Percentiles rank a stretch among this genome's conserved stretches.
Evolutionary conservation across 331 rosid species (phyloP).

Genomic region (Ulmus americana): DNA sequence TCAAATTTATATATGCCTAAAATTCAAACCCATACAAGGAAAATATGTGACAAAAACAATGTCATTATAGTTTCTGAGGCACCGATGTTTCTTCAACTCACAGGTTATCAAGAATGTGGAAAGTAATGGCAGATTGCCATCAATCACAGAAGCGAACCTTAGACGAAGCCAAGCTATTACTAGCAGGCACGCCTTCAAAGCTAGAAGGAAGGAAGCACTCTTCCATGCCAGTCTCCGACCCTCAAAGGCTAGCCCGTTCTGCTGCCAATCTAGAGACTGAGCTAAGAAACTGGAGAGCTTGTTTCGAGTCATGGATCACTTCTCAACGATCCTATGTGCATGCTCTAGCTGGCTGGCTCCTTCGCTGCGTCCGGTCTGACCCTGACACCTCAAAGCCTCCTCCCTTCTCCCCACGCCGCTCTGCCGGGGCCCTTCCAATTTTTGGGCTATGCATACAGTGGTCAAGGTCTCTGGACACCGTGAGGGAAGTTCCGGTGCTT

Average conservation of each 20-base stretch:
- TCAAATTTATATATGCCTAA: too few species aligned
- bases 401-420: conserved; percentile 48
- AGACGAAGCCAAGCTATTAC: conserved; percentile 70
- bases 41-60: too few species aligned
- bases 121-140: conserved; percentile 79
- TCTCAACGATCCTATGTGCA: conserved; percentile 69
- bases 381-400: conserved; percentile 42
- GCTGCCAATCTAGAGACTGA: conserved; percentile 60
- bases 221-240: conserved; percentile 43
- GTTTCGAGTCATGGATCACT: conserved; percentile 68
- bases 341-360: conserved; percentile 68
- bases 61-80: too few species aligned
- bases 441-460: conserved; percentile 62
- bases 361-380: conserved; percentile 52
- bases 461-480: conserved; percentile 50
- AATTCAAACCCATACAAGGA: too few species aligned
- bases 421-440: conserved; percentile 50
- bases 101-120: conserved; percentile 83
- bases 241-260: conserved; percentile 44
- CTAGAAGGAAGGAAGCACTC: conserved; percentile 38
- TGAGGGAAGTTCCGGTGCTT: conserved; percentile 52
- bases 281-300: conserved; percentile 62
- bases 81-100: neutral
- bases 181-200: conserved; percentile 64
- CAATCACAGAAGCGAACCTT: conserved; percentile 61